phyloP scores from a whole-genome alignment of 202 grass and related monocot species.

The Eragrostis tef region DNA sequence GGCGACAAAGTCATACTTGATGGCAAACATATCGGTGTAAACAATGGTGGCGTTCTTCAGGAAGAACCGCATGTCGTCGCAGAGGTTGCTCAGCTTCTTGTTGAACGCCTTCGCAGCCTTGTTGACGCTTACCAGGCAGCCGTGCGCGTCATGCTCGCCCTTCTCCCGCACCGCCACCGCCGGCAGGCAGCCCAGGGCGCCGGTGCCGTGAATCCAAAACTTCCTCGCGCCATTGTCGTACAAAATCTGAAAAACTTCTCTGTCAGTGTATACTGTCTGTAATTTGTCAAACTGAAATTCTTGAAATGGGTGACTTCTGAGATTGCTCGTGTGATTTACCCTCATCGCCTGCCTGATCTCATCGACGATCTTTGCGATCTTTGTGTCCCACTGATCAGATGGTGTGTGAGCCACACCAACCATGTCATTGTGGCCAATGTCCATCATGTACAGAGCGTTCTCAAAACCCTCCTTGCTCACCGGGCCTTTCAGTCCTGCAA shows the following conservation, averaged over 20 bases:
- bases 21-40: conserved; percentile 71
- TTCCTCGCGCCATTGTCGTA: conserved; percentile 63
- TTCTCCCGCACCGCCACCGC: conserved; percentile 47
- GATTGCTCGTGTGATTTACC: conserved; percentile 29
- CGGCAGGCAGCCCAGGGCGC: conserved; percentile 69
- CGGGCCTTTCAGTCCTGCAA: conserved; percentile 43
- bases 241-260: conserved; percentile 50
- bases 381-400: conserved; percentile 50
- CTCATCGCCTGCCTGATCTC: conserved; percentile 57
- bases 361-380: conserved; percentile 35
- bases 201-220: conserved; percentile 67
- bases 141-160: conserved; percentile 46
- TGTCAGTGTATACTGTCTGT: background rate
- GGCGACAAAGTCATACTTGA: conserved; percentile 73
- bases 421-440: conserved; percentile 81
- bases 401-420: conserved; percentile 43
- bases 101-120: conserved; percentile 55
- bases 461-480: conserved; percentile 63
- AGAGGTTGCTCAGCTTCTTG: conserved; percentile 53
- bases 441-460: conserved; percentile 69
- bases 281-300: background rate
- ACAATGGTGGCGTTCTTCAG: conserved; percentile 62
- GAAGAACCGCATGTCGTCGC: conserved; percentile 41
- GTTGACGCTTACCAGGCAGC: conserved; percentile 55
- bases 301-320: background rate